Conservation (phyloP, 257 asterid genomes). For the Capsicum rhomboideum region DNA sequence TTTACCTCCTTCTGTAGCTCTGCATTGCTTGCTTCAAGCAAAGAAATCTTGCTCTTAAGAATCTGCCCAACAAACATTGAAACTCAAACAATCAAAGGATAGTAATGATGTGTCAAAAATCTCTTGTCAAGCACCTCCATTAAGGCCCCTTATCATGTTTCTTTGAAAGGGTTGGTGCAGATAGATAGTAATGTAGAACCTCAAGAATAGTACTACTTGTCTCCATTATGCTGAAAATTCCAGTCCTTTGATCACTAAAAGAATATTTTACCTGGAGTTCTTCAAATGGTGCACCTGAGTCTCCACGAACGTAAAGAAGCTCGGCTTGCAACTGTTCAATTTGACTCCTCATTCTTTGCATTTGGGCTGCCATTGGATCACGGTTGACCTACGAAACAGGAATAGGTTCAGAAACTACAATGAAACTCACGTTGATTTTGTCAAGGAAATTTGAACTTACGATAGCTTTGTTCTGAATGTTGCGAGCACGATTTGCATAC, state of each 20-base stretch:
- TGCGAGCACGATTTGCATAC: slow-evolving; percentile 92
- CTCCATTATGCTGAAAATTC: not conserved
- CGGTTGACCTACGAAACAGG: slow-evolving; percentile 57
- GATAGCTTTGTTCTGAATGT: slow-evolving; percentile 90
- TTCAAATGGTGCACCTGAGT: slow-evolving; percentile 56
- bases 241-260: not conserved
- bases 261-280: slow-evolving; percentile 59
- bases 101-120: not conserved
- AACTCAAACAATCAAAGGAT: not conserved
- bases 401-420: not conserved
- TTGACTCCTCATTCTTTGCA: slow-evolving; percentile 86
- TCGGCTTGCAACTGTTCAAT: slow-evolving; percentile 90
- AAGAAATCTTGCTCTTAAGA: slow-evolving; percentile 81
- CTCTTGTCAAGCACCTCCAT: not conserved
- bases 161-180: not conserved
- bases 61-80: slow-evolving; percentile 28
- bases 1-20: slow-evolving; percentile 65
- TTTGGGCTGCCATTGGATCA: slow-evolving; percentile 70
- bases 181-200: not conserved
- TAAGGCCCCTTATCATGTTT: not conserved
- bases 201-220: not conserved
- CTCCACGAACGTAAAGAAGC: slow-evolving; percentile 79
- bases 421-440: not conserved
- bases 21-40: slow-evolving; percentile 81
- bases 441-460: slow-evolving; percentile 32